phyloP scores from a whole-genome alignment of 1,284 basidiomycete species.

The Exobasidium cylindrosporum region DNA sequence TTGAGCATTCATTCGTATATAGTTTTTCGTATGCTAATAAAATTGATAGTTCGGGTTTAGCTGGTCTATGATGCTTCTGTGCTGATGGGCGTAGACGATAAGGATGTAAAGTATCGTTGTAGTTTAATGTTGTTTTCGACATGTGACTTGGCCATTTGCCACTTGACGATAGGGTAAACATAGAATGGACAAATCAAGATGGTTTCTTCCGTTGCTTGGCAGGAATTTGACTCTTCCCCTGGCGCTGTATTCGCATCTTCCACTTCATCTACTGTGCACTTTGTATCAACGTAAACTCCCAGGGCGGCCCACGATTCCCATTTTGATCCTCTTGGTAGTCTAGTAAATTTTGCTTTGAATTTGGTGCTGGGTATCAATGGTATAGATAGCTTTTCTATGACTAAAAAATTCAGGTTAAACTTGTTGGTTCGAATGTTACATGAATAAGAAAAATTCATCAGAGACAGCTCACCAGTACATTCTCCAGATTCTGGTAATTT shows the following conservation, averaged over 20 bases:
- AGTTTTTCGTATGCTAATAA: too few species aligned
- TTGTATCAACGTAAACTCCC: conserved; percentile 3
- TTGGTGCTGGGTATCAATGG: neutral
- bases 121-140: neutral
- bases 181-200: neutral
- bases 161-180: conserved; percentile 6
- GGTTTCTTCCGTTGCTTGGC: neutral
- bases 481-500: neutral
- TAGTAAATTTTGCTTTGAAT: neutral
- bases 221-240: neutral
- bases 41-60: too few species aligned
- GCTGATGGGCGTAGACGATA: too few species aligned
- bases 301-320: neutral
- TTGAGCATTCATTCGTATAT: too few species aligned
- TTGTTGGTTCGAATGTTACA: too few species aligned
- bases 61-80: too few species aligned
- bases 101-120: neutral
- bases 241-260: neutral
- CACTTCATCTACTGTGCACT: neutral
- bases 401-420: too few species aligned
- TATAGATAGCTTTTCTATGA: neutral
- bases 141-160: neutral
- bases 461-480: neutral
- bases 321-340: neutral
- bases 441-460: too few species aligned